Percentiles rank a stretch among this genome's conserved stretches.
phyloP scores from a whole-genome alignment of 345 rosid genomes.

The Hibiscus syriacus region DNA sequence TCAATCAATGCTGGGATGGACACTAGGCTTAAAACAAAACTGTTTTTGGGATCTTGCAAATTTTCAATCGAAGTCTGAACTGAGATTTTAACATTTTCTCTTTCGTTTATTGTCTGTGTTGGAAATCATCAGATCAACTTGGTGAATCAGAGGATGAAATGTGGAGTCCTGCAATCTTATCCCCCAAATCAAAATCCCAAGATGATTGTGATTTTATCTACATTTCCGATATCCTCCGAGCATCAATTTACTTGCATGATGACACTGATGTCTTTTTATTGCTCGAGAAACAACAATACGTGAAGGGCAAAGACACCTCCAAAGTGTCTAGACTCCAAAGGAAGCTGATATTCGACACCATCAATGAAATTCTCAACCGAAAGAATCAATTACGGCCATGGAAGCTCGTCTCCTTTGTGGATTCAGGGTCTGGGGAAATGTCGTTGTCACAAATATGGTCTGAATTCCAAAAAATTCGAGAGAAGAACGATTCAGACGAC shows the following conservation, averaged over 20 bases:
- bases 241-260: constrained; percentile 41
- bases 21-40: not conserved
- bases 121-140: constrained; percentile 29
- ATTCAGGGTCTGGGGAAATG: constrained; percentile 8
- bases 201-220: constrained; percentile 51
- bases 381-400: constrained; percentile 49
- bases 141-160: constrained; percentile 55
- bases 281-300: constrained; percentile 73
- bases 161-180: constrained; percentile 41
- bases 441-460: constrained; percentile 52
- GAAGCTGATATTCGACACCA: constrained; percentile 60
- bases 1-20: constrained; percentile 3
- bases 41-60: not conserved
- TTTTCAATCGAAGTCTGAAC: not conserved
- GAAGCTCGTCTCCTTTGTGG: constrained; percentile 24
- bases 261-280: constrained; percentile 47
- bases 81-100: not conserved
- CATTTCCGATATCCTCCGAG: constrained; percentile 62
- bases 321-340: constrained; percentile 46
- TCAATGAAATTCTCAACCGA: constrained; percentile 47
- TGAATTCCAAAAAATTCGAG: constrained; percentile 48
- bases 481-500: constrained; percentile 41
- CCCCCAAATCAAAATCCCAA: constrained; percentile 16
- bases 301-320: constrained; percentile 51
- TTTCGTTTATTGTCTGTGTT: not conserved